Evolutionary conservation across 805 yeast species (phyloP).

Genomic region (Pichia gijzeniarum): DNA sequence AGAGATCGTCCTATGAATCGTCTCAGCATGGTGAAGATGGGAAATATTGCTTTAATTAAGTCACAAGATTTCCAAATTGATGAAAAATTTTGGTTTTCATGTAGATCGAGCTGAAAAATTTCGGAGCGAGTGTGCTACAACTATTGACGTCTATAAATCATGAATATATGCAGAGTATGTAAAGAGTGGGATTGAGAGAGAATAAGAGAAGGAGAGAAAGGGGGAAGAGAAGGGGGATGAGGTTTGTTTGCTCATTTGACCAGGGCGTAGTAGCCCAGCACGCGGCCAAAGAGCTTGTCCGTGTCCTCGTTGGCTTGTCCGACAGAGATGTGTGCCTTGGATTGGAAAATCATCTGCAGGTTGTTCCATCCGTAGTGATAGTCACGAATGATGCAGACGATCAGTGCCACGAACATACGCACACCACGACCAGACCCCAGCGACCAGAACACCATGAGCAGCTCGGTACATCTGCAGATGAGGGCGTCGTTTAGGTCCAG

Average conservation of each 20-base stretch:
- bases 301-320: slow-evolving; percentile 17
- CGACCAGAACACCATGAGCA: slow-evolving; percentile 24
- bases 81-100: too few relatives aligned
- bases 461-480: slow-evolving; percentile 14
- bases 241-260: slow-evolving; percentile 11
- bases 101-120: too few relatives aligned
- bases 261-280: slow-evolving; percentile 23
- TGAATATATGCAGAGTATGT: too few relatives aligned
- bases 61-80: too few relatives aligned
- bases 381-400: slow-evolving; percentile 37
- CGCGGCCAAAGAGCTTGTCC: slow-evolving; percentile 27
- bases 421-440: slow-evolving; percentile 6
- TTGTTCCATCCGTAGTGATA: slow-evolving; percentile 46
- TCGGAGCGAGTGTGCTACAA: too few relatives aligned
- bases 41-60: too few relatives aligned
- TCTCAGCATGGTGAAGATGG: not conserved
- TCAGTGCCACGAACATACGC: slow-evolving; percentile 29
- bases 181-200: too few relatives aligned
- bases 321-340: slow-evolving; percentile 15
- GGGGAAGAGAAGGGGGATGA: too few relatives aligned
- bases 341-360: slow-evolving; percentile 22
- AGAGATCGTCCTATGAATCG: not conserved
- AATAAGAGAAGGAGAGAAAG: too few relatives aligned
- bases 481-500: slow-evolving; percentile 3
- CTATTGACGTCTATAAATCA: too few relatives aligned